Evolutionary conservation across 1,284 basidiomycete genomes (phyloP), one percentile per base, ranked within the genome.

Genomic region (Austroboletus niveus): DNA sequence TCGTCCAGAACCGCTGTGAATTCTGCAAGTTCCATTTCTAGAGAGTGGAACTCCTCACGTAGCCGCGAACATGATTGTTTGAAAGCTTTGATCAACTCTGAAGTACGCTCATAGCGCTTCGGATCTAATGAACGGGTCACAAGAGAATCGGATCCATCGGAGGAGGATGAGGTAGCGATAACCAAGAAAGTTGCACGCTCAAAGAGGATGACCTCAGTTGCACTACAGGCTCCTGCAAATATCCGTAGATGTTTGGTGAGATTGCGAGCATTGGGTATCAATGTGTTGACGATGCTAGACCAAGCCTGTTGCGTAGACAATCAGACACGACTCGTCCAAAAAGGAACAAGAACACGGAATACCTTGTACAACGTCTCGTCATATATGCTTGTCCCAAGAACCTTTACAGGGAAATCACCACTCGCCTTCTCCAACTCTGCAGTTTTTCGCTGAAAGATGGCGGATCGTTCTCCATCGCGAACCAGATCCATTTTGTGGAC

Each of bases 121-220:
- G 86, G 75, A 59, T 91, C 82, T 55, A 94, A 75, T 42, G 77
- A 70, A 51, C 79, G 78, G 5, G 73, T 52, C 9, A 70, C 63
- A 8, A 62, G 55, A 27, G 70, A 61, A 35, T 65, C 61, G 24
- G 73, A 62, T 11, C 63, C 48, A 40, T 59, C 66, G 46, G 65
- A 48, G 14, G 72, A 68, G 5, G 78, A 72, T 27, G 84, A 88
- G 8, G 87, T 88, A 5, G 92, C 93, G 58, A 99, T 94, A 59
- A 98, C 94, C 45, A 99, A 86, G 74, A 99, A 99, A 15, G 97
- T 99, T 4, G 94, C 95, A 47, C 90, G 85, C 70, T 99, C 97
- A 62, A 99, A 99, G 24, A 98, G 82, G 54, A 99, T 88, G 47
- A 95, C 93, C 70, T 99, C 97, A 2, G 88, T 88, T 3, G 95